Percentiles rank a stretch among this genome's conserved stretches.
phyloP scores from a whole-genome alignment of 164 flowering plant genomes.

The Berberis thunbergii region DNA sequence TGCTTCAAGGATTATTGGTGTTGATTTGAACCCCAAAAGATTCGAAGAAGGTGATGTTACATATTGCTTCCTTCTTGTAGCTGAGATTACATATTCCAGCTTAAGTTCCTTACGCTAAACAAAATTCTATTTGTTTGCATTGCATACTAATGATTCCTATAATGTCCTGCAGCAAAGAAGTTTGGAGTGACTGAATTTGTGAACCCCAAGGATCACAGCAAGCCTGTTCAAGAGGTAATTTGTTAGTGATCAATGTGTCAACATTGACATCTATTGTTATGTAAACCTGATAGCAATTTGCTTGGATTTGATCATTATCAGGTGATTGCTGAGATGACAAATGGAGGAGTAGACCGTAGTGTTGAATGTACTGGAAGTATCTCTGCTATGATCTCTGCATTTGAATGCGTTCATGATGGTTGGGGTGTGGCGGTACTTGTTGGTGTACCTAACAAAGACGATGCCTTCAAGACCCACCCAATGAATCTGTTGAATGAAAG shows the following conservation, averaged over 20 bases:
- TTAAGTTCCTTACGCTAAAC: neutral
- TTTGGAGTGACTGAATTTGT: conserved; percentile 40
- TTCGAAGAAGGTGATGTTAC: conserved; percentile 40
- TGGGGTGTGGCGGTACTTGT: conserved; percentile 39
- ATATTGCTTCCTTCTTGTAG: neutral
- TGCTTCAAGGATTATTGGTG: conserved; percentile 72
- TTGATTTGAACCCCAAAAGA: conserved; percentile 56
- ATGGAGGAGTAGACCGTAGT: conserved; percentile 35
- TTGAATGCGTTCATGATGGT: conserved; percentile 41
- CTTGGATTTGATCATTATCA: neutral
- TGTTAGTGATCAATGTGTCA: neutral
- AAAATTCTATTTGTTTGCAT: neutral
- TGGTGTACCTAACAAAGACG: conserved; percentile 32
- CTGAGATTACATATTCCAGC: neutral
- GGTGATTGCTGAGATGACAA: conserved; percentile 36
- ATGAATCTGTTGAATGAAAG: conserved; percentile 22
- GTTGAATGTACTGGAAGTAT: conserved; percentile 29
- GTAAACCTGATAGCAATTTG: no score
- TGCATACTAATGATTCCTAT: neutral
- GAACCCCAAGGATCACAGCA: conserved; percentile 29
- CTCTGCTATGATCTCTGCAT: conserved; percentile 31
- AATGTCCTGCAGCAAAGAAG: conserved; percentile 25
- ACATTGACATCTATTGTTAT: neutral
- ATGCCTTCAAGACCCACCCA: conserved; percentile 42
- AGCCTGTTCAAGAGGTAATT: conserved; percentile 39